These are phyloP conservation scores for Colletotrichum caudatum DNA, from an alignment of 2,329 filamentous ascomycete species.

Conservation along the genomic window DNA sequence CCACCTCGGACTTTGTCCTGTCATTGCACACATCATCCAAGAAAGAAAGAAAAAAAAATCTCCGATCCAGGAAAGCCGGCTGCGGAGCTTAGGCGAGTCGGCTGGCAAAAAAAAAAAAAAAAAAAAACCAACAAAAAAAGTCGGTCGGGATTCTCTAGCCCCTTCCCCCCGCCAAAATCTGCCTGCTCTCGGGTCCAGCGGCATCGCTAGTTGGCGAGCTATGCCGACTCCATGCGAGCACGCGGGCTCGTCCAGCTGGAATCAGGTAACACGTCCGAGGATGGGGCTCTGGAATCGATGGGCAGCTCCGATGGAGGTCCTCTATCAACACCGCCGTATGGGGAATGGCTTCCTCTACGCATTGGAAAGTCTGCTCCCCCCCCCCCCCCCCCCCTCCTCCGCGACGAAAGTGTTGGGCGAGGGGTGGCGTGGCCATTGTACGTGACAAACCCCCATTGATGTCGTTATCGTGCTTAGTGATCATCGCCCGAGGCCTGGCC, in stretches of 20 bases:
- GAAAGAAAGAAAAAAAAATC: not conserved
- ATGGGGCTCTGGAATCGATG: not conserved
- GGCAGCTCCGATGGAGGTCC: conserved; percentile 6
- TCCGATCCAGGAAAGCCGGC: conserved; percentile 3
- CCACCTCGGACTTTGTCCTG: not conserved
- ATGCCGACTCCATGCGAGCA: conserved; percentile 19
- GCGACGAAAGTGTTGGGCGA: not conserved
- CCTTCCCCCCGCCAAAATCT: not conserved
- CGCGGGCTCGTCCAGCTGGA: conserved; percentile 16
- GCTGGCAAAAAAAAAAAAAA: too few species aligned
- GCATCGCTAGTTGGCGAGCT: conserved; percentile 22
- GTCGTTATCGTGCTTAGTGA: conserved; percentile 12
- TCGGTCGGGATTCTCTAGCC: too few species aligned
- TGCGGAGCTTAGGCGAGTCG: conserved; percentile 22
- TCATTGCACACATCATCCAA: not conserved
- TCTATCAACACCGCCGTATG: conserved; percentile 13
- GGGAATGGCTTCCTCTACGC: conserved; percentile 2
- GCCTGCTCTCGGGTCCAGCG: conserved; percentile 13
- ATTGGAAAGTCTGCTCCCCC: not conserved
- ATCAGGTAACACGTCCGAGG: conserved; percentile 3
- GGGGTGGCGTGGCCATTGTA: not conserved
- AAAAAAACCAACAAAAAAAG: too few species aligned
- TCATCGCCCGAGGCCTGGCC: conserved; percentile 4
- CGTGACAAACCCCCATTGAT: conserved; percentile 13
- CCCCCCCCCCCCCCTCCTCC: not conserved